Evolutionary conservation across 2,329 filamentous ascomycete species (phyloP), one percentile per base, ranked within the genome.

Genomic region (Dactylella cylindrospora): DNA sequence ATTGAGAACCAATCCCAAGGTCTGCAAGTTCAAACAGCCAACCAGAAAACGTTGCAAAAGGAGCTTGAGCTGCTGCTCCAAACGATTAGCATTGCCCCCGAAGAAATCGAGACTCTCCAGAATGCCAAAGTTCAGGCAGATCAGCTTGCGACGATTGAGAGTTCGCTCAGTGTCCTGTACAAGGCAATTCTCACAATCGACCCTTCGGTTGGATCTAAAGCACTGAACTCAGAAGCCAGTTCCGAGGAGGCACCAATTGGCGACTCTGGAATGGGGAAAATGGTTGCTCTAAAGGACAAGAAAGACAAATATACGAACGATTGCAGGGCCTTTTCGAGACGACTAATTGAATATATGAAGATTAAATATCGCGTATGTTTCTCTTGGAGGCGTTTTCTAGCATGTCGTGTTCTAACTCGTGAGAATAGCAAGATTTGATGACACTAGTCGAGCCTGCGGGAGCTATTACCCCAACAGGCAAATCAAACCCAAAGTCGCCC

Each of bases 1-100:
- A 97, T 98, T 66, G 93, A 98, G 75, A 90, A 93, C 1, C 93
- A 98, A 73, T 90, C 89, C 5, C 91, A 98, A 74, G 93, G 93
- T 76, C 77, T 98, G 39, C 93, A 98, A 70, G 91, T 98, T 5
- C 93, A 97, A 73, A 91, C 91, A 15, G 89, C 93, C 32, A 98
- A 98, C 69, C 93, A 98, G 72, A 95, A 95, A 72, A 80, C 95
- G 22, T 79, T 98, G 39, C 89, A 91, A 72, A 88, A 85, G 65
- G 93, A 98, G 72, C 79, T 98, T 1, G 84, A 94, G 71, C 86
- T 85, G 26, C 77, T 97, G n/a, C 79, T 98, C 19, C 84, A 90
- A 67, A 96, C 89, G 0, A 90, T 95, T 51, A 90, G 90, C 8
- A 95, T 97, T 54, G 90, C 89, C 3, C 76, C 81, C 0, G 77